phyloP scores from a whole-genome alignment of 164 flowering plant species.

The Vitis vinifera region DNA sequence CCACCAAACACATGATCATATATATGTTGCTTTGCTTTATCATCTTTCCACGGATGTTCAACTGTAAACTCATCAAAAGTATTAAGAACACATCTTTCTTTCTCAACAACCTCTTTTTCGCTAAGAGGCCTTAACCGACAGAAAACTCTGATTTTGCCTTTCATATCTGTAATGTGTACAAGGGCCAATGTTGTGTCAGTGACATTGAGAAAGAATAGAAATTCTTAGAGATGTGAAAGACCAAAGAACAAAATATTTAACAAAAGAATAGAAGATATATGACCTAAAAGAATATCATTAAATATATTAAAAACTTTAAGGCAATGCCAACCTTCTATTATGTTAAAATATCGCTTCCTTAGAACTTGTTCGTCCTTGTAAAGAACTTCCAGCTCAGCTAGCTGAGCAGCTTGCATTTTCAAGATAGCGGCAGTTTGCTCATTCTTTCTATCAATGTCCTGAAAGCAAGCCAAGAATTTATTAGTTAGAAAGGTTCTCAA shows the following conservation, averaged over 20 bases:
- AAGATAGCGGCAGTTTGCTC: slow-evolving; percentile 96
- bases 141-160: slow-evolving; percentile 91
- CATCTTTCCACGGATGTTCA: slow-evolving; percentile 96
- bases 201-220: neutral
- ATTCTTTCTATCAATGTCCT: slow-evolving; percentile 98
- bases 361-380: slow-evolving; percentile 92
- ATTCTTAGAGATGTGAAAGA: neutral
- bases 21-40: slow-evolving; percentile 70
- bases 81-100: slow-evolving; percentile 51
- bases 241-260: neutral
- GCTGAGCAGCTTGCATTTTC: slow-evolving; percentile 89
- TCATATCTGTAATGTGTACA: slow-evolving; percentile 67
- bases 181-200: neutral
- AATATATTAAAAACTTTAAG: neutral
- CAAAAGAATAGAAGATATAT: neutral
- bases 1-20: slow-evolving; percentile 93
- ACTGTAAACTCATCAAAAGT: slow-evolving; percentile 85
- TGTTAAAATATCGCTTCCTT: slow-evolving; percentile 90
- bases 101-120: slow-evolving; percentile 69
- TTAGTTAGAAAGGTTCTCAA: neutral
- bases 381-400: slow-evolving; percentile 79
- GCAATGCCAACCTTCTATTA: slow-evolving; percentile 72
- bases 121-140: slow-evolving; percentile 86
- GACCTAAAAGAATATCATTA: neutral
- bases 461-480: slow-evolving; percentile 6